Percentiles rank a stretch among this genome's conserved stretches.
Evolutionary conservation across 208 protist species (phyloP).

Genomic region (Angomonas ambiguus): DNA sequence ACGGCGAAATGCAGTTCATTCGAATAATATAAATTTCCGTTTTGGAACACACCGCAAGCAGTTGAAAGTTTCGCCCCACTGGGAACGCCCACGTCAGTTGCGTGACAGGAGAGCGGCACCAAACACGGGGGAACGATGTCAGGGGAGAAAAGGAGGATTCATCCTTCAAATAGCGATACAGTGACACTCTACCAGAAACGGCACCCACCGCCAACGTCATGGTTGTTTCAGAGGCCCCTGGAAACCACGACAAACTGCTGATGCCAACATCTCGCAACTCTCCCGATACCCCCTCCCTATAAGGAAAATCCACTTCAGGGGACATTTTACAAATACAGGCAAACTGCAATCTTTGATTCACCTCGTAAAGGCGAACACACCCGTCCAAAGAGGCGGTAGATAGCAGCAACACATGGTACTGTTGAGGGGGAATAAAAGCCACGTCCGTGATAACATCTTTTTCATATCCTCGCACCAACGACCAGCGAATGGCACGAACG

Average conservation of each 20-base stretch:
- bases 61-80: constrained; percentile 76
- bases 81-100: constrained; percentile 73
- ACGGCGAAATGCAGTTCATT: constrained; percentile 76
- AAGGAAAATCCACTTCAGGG: constrained; percentile 35
- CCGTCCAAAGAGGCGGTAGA: constrained; percentile 86
- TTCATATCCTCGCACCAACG: constrained; percentile 69
- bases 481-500: constrained; percentile 48
- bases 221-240: constrained; percentile 56
- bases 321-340: constrained; percentile 59
- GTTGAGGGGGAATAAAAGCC: constrained; percentile 78
- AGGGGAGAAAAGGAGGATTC: constrained; percentile 47
- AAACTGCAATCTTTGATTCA: constrained; percentile 67
- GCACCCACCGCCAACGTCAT: constrained; percentile 83
- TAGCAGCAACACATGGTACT: constrained; percentile 72
- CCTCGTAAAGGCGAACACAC: constrained; percentile 82
- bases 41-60: constrained; percentile 76
- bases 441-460: constrained; percentile 89
- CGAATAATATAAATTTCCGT: constrained; percentile 70
- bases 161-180: constrained; percentile 71
- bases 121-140: constrained; percentile 20
- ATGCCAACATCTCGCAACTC: constrained; percentile 28
- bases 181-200: constrained; percentile 69
- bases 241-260: constrained; percentile 83
- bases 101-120: constrained; percentile 45
- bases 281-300: background rate